Conservation (phyloP, 768 basidiomycete species). For the Amanita pseudoporphyria region DNA sequence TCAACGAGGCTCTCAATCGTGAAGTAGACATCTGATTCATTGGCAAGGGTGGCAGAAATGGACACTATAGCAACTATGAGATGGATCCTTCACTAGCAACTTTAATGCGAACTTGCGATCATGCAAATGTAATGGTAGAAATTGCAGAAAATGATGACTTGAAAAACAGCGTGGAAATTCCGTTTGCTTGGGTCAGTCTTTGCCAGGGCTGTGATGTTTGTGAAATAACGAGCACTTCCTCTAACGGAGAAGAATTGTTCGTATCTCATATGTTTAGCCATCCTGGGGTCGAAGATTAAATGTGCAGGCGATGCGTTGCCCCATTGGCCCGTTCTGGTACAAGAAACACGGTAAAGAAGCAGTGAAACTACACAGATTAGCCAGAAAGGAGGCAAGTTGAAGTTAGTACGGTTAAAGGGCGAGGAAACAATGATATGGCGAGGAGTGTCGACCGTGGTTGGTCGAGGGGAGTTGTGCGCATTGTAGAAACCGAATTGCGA, state of each 20-base stretch:
- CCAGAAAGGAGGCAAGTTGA: constrained; percentile 35
- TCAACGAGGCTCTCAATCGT: constrained; percentile 30
- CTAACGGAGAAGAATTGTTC: constrained; percentile 26
- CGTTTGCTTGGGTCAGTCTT: constrained; percentile 23
- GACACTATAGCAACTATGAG: constrained; percentile 24
- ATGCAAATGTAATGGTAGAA: constrained; percentile 28
- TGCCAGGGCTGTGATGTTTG: constrained; percentile 22
- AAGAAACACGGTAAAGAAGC: constrained; percentile 24
- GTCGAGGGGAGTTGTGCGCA: constrained; percentile 20
- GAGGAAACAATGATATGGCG: constrained; percentile 7
- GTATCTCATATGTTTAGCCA: constrained; percentile 45
- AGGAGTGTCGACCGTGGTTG: background rate
- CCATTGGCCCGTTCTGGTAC: constrained; percentile 42
- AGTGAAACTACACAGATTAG: constrained; percentile 42
- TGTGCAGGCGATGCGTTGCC: constrained; percentile 44
- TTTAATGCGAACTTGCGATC: background rate
- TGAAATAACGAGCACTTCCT: constrained; percentile 27
- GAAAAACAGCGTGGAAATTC: constrained; percentile 20
- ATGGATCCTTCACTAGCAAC: background rate
- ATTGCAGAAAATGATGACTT: constrained; percentile 31
- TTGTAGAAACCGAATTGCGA: too few relatives aligned
- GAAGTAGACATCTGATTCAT: constrained; percentile 27
- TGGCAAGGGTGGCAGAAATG: constrained; percentile 20
- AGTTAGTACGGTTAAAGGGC: constrained; percentile 26
- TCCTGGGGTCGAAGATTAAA: constrained; percentile 35